Evolutionary conservation across 2,329 filamentous ascomycete species (phyloP), one percentile per base, ranked within the genome.

Genomic region (Colletotrichum noveboracense): DNA sequence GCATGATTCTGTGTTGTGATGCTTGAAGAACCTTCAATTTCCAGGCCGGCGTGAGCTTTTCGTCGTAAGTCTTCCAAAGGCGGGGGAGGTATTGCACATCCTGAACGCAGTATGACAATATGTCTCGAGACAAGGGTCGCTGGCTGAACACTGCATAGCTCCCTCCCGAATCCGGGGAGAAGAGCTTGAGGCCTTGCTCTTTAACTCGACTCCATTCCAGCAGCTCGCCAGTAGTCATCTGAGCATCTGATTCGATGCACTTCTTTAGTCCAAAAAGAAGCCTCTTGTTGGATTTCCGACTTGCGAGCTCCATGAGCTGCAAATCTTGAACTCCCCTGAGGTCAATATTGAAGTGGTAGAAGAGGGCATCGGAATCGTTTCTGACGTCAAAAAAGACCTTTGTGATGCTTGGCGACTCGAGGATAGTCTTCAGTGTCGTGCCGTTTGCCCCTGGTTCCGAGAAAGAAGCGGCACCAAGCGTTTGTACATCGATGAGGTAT

Each of bases 301-400:
- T 78, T 1, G 86, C 89, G 5, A 88, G 78, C 79, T 92, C 89
- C 86, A 92, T 89, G 1, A 93, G 83, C 78, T 93, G 90, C 0
- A 93, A 69, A 77, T 93, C 90, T 4, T 87, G 76, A 12, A 92
- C 79, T 0, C 88, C 87, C 0, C 77, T 74, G 0, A 92, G 78
- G 0, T 71, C 28, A 75, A 93, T 83, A 0, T 79, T 55, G 76
- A 82, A 91, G 38, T 86, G 87, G 60, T 58, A 79, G 78, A 84
- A 90, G 0, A 93, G 80, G 0, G 90, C 90, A 77, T 92, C 88
- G 0, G 91, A 90, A 78, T 92, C 89, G 76, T 89, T 90, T 4
- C 90, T 88, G 18, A 93, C 84, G 75, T 93, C 91, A 78, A 91
- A 92, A 75, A 92, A 86, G 34, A 88, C 87, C 77, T 92, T 92